These are phyloP conservation scores for Microdochium nivale DNA, from an alignment of 2,329 filamentous ascomycete genomes.

Conservation along the genomic window DNA sequence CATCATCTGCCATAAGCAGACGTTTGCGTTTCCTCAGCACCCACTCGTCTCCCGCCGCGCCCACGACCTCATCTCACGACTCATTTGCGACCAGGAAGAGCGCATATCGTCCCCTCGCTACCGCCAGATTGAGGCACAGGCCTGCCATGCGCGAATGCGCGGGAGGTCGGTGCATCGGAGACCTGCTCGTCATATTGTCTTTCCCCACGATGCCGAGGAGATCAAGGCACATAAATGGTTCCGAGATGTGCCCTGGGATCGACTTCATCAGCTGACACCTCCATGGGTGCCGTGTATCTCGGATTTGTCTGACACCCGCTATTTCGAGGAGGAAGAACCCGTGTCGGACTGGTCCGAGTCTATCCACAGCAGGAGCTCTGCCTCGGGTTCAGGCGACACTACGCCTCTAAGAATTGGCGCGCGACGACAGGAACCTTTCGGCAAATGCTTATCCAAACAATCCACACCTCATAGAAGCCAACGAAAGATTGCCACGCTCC, in stretches of 20 bases:
- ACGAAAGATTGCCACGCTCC: constrained; percentile 18
- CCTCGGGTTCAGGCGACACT: constrained; percentile 16
- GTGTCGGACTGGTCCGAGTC: constrained; percentile 56
- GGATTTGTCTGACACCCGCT: constrained; percentile 67
- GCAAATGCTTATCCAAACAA: not conserved
- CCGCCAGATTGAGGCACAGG: constrained; percentile 19
- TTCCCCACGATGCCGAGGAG: constrained; percentile 75
- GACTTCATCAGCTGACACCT: constrained; percentile 59
- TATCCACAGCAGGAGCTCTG: constrained; percentile 14
- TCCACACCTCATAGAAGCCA: not conserved
- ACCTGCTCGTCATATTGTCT: constrained; percentile 40
- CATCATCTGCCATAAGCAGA: constrained; percentile 66
- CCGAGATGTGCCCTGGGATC: constrained; percentile 67
- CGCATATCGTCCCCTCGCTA: constrained; percentile 74
- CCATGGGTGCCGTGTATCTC: constrained; percentile 73
- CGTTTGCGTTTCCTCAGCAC: constrained; percentile 61
- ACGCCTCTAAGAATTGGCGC: not conserved
- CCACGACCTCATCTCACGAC: constrained; percentile 63
- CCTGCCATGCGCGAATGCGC: constrained; percentile 27
- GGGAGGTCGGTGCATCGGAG: constrained; percentile 24
- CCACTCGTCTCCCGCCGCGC: constrained; percentile 61
- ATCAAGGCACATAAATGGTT: constrained; percentile 91
- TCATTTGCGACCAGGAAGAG: constrained; percentile 66
- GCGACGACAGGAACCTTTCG: not conserved
- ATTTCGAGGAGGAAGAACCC: constrained; percentile 78